Conservation (phyloP, 2,329 filamentous ascomycete species). For the Colletotrichum sidae region DNA sequence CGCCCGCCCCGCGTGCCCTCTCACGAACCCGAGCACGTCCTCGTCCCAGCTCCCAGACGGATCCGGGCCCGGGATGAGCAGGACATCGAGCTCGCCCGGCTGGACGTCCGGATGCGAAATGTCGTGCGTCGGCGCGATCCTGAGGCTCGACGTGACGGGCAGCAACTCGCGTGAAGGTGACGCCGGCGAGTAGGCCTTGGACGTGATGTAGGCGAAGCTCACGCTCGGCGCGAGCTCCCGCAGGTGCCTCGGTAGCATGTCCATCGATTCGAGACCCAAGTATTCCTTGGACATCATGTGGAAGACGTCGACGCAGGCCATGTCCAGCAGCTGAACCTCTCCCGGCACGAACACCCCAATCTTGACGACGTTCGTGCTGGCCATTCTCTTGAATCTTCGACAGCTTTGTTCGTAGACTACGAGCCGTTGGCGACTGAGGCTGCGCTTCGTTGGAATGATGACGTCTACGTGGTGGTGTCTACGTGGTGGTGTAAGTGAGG, state of each 20-base stretch:
- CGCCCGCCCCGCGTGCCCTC: slow-evolving; percentile 49
- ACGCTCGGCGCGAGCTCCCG: slow-evolving; percentile 55
- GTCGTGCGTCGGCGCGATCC: slow-evolving; percentile 55
- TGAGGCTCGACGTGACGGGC: slow-evolving; percentile 53
- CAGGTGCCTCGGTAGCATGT: slow-evolving; percentile 49
- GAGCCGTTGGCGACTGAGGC: too few relatives aligned
- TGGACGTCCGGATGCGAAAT: slow-evolving; percentile 58
- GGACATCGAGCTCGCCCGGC: slow-evolving; percentile 62
- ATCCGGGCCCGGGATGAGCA: slow-evolving; percentile 63
- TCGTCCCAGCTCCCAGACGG: slow-evolving; percentile 48
- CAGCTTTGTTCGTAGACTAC: too few relatives aligned
- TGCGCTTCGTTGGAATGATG: too few relatives aligned
- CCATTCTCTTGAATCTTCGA: slow-evolving; percentile 11
- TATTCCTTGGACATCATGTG: slow-evolving; percentile 59
- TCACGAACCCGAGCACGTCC: slow-evolving; percentile 55
- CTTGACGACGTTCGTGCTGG: slow-evolving; percentile 46
- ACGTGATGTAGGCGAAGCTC: slow-evolving; percentile 59
- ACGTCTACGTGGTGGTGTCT: too few relatives aligned
- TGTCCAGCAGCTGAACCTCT: slow-evolving; percentile 61
- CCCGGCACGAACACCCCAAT: slow-evolving; percentile 64
- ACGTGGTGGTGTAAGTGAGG: too few relatives aligned
- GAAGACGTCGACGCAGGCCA: slow-evolving; percentile 63
- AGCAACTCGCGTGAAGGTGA: slow-evolving; percentile 42
- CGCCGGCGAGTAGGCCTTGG: slow-evolving; percentile 46
- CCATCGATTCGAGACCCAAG: slow-evolving; percentile 43